These are phyloP conservation scores for Hymenoscyphus albidus DNA, from an alignment of 2,329 filamentous ascomycete species.

Conservation along the genomic window DNA sequence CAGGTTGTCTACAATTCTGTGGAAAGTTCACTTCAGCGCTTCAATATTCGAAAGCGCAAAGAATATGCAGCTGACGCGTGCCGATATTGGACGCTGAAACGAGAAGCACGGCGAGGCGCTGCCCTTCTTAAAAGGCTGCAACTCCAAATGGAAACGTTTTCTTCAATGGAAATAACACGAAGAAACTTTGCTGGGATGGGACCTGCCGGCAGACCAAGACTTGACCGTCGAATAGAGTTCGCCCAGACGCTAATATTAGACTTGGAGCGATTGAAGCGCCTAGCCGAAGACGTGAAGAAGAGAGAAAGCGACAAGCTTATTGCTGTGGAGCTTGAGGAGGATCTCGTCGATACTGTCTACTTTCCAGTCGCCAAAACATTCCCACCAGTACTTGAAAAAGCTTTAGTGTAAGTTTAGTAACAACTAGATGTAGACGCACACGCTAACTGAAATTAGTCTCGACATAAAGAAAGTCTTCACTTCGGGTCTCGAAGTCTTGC, in stretches of 20 bases:
- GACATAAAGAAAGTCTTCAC: slow-evolving; percentile 60
- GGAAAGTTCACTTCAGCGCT: slow-evolving; percentile 76
- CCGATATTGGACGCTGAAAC: slow-evolving; percentile 96
- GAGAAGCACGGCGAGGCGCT: slow-evolving; percentile 86
- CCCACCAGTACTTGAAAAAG: slow-evolving; percentile 73
- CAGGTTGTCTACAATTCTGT: slow-evolving; percentile 83
- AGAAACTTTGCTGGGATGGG: slow-evolving; percentile 97
- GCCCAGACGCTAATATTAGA: slow-evolving; percentile 72
- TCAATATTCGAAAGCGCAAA: slow-evolving; percentile 80
- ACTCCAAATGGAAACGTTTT: slow-evolving; percentile 92
- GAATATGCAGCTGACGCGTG: slow-evolving; percentile 91
- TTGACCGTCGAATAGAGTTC: slow-evolving; percentile 84
- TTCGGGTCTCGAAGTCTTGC: slow-evolving; percentile 47
- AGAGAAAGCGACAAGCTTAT: slow-evolving; percentile 76
- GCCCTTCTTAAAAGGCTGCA: slow-evolving; percentile 90
- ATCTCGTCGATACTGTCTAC: slow-evolving; percentile 84
- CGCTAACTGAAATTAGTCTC: slow-evolving; percentile 49
- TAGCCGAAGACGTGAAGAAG: slow-evolving; percentile 68
- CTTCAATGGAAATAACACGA: slow-evolving; percentile 93
- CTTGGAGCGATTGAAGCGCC: slow-evolving; percentile 67
- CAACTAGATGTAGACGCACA: not conserved
- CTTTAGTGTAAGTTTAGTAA: slow-evolving; percentile 64
- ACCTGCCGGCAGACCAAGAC: slow-evolving; percentile 69
- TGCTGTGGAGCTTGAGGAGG: slow-evolving; percentile 69
- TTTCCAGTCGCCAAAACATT: slow-evolving; percentile 81